Evolutionary conservation across 192 early-diverging fungal species (phyloP), one percentile per base, ranked within the genome.

Genomic region (Umbelopsis sp.): DNA sequence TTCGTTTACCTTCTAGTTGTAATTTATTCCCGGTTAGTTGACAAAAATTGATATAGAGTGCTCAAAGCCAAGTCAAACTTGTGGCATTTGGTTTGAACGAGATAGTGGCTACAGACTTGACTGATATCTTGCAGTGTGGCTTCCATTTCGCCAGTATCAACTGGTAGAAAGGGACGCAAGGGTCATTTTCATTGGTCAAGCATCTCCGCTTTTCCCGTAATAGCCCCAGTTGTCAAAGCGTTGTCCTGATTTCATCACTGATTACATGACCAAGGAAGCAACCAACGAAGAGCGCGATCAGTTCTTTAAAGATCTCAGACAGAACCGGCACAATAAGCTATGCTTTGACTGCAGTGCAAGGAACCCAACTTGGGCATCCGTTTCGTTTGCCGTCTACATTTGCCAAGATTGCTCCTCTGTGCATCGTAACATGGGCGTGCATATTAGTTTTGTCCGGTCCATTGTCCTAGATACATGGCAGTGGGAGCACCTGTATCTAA

Each of bases 401-500:
- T 99, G 97, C 77, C 87, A 94, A 44, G 96, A 99, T 70, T 99
- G 97, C 80, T 97, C 95, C 18, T 91, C 95, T 4, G 92, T 94
- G 11, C 97, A 99, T 74, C 89, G 97, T 68, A 94, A 94, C 68
- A 88, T 99, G 79, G 97, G 97, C 46, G 97, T 99, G 22, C 97
- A 99, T 76, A 94, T 99, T 48, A 93, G 93, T n/a, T 99, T 98
- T 90, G 96, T 97, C 7, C 84, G 92, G 74, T 98, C 97, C 7
- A 93, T 91, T 4, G 80, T 86, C 21, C 81, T 99, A 23, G 97
- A 99, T 67, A 89, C 92, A 22, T 99, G 96, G 97, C 87, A 88
- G 16, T 89, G 97, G 85, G 93, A 97, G 74, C 97, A 99, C 78
- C 86, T 99, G 37, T 89, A 95, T 45, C 80, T 88, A 10, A 91